These are phyloP conservation scores for Candida rishiriensis DNA, from an alignment of 805 yeast genomes.

Conservation along the genomic window DNA sequence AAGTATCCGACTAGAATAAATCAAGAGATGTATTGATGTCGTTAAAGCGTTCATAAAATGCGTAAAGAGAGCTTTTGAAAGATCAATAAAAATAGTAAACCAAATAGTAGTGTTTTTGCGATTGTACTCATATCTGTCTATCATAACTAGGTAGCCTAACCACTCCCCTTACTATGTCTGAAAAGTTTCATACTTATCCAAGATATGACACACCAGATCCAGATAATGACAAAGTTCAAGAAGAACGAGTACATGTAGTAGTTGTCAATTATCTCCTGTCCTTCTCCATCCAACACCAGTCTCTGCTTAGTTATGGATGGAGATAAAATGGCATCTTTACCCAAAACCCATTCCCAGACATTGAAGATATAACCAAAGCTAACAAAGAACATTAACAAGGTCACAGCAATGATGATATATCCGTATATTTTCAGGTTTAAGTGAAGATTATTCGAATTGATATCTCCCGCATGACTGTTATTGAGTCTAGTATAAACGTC, in stretches of 20 bases:
- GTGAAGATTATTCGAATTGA: neutral
- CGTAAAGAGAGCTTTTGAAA: constrained; percentile 4
- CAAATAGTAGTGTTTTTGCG: too few species aligned
- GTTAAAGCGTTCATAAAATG: too few species aligned
- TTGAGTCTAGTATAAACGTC: neutral
- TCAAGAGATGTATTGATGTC: too few species aligned
- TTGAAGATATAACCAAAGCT: constrained; percentile 29
- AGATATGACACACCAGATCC: constrained; percentile 70
- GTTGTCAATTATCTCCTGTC: constrained; percentile 18
- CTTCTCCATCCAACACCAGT: constrained; percentile 13
- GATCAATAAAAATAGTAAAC: constrained; percentile 6
- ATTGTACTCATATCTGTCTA: neutral
- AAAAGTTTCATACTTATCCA: constrained; percentile 82
- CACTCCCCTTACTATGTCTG: constrained; percentile 70
- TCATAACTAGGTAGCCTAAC: too few species aligned
- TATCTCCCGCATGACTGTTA: neutral
- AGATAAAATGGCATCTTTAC: constrained; percentile 1
- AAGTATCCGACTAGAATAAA: too few species aligned
- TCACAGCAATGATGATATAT: constrained; percentile 17
- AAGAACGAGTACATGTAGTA: constrained; percentile 30
- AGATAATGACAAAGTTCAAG: constrained; percentile 32
- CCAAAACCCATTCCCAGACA: constrained; percentile 29
- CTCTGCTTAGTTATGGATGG: constrained; percentile 4
- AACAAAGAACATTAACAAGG: constrained; percentile 25
- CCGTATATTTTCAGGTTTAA: constrained; percentile 22